These are phyloP conservation scores for Neoboletus brunneissimus DNA, from an alignment of 768 basidiomycete genomes.

Conservation along the genomic window DNA sequence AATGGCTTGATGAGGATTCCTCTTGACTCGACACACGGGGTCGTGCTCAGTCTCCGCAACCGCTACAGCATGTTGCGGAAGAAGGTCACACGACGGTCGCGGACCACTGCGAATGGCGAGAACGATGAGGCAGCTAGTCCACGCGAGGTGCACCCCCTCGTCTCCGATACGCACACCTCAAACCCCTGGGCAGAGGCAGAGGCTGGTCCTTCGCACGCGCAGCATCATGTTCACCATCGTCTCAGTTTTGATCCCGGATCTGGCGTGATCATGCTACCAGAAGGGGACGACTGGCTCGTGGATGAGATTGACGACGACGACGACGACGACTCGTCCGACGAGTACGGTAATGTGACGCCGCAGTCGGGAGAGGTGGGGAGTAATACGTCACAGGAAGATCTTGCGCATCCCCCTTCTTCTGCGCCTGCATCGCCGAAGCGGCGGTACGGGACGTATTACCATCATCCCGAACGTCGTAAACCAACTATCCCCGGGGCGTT, in stretches of 20 bases:
- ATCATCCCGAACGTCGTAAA: conserved; percentile 70
- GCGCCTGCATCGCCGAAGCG: conserved; percentile 42
- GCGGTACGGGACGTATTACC: conserved; percentile 78
- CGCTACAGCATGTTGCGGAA: conserved; percentile 55
- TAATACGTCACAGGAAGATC: conserved; percentile 25
- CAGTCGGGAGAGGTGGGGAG: conserved; percentile 19
- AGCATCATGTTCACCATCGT: conserved; percentile 44
- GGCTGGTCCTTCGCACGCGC: conserved; percentile 20
- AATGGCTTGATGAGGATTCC: conserved; percentile 35
- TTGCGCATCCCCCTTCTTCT: conserved; percentile 14
- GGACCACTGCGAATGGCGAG: conserved; percentile 6
- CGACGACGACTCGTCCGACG: conserved; percentile 46
- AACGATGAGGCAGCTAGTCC: not conserved
- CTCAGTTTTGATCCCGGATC: conserved; percentile 84
- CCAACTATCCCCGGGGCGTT: conserved; percentile 63
- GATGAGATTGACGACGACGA: conserved; percentile 41
- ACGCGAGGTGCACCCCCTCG: conserved; percentile 21
- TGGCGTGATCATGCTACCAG: conserved; percentile 86
- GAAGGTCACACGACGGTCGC: conserved; percentile 21
- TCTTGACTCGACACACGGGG: conserved; percentile 54
- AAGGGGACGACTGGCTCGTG: conserved; percentile 63
- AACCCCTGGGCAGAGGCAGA: conserved; percentile 63
- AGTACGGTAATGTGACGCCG: conserved; percentile 37
- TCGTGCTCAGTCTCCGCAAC: conserved; percentile 79
- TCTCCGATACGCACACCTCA: conserved; percentile 27